Evolutionary conservation across 2,329 filamentous ascomycete genomes (phyloP).

Genomic region (Orbilia ellipsospora): DNA sequence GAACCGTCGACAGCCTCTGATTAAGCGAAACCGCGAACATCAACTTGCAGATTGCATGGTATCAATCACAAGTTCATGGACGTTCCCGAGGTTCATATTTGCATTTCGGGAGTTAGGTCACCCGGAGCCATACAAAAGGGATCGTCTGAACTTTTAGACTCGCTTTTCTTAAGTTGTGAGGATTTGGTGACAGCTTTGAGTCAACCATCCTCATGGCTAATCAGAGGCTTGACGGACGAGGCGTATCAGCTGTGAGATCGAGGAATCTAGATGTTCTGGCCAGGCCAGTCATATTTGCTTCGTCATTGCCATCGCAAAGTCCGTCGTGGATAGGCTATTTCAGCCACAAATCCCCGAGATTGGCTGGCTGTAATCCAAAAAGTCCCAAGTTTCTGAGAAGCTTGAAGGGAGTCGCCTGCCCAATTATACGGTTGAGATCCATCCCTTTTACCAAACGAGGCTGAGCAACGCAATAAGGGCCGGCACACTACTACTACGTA

Average conservation of each 20-base stretch:
- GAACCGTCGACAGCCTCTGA: conserved; percentile 17
- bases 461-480: conserved; percentile 37
- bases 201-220: neutral
- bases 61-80: conserved; percentile 18
- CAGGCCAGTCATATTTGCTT: neutral
- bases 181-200: neutral
- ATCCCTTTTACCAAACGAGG: conserved; percentile 32
- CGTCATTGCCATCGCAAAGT: conserved; percentile 6
- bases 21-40: conserved; percentile 43
- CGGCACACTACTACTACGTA: conserved; percentile 2
- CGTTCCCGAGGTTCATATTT: conserved; percentile 20
- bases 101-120: neutral
- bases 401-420: conserved; percentile 7
- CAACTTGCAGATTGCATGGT: conserved; percentile 13
- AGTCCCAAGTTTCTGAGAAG: conserved; percentile 10
- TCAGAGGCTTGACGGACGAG: neutral
- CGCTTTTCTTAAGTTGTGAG: neutral
- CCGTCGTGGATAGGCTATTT: conserved; percentile 6
- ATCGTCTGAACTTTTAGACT: conserved; percentile 10
- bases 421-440: conserved; percentile 8
- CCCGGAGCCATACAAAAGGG: neutral
- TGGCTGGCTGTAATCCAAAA: conserved; percentile 30
- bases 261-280: neutral
- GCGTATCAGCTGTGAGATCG: neutral
- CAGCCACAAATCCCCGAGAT: conserved; percentile 29